Base-by-base conservation (phyloP, 441 rosid species). In the Syzygium malaccense region DNA sequence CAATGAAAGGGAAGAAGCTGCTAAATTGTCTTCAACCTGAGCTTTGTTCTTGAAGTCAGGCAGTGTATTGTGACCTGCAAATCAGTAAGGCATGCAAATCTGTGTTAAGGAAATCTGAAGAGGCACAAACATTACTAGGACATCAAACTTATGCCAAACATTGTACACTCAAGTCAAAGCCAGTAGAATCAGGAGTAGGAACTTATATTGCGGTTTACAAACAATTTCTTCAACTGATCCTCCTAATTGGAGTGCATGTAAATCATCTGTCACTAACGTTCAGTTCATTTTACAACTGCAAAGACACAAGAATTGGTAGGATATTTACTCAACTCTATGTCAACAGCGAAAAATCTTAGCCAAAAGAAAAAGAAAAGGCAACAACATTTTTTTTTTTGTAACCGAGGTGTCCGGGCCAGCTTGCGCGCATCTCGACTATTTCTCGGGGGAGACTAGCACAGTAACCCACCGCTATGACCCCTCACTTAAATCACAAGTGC, bases 61-160 rank as follows among this genome's bases (percentile, higher is more conserved):
- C 96, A 93, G 41, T 94, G 94, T 88, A 95, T 91, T 86, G 91
- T 93, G 86, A 93, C 89, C 98, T 94, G 94, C 53, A 90, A 91
- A 89, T 88, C 33, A 86, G 75, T 58, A 33, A 60, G 33, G 68
- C 49, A 71, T 62, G 6, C 62, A 71, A 58, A 83, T 37, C 51
- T 75, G 51, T 75, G 51, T 75, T 41, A 75, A 75, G 51, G 51
- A 75, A 75, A 85, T 37, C 66, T 23, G 87, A 32, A 55, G 53
- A 33, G n/a, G 41, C 62, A 85, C 66, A 55, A 32, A 75, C 18
- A 11, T 75, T 23, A 23, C 83, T 41, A 75, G 51, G 51, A 75
- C 83, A 75, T 75, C 9, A 4, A 75, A 14, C n/a, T n/a, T n/a
- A 23, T 37, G 12, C 48, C 51, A 75, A 23, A 75, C 83, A 32